Conservation (phyloP, 208 protist species). For the Crithidia sp. region DNA sequence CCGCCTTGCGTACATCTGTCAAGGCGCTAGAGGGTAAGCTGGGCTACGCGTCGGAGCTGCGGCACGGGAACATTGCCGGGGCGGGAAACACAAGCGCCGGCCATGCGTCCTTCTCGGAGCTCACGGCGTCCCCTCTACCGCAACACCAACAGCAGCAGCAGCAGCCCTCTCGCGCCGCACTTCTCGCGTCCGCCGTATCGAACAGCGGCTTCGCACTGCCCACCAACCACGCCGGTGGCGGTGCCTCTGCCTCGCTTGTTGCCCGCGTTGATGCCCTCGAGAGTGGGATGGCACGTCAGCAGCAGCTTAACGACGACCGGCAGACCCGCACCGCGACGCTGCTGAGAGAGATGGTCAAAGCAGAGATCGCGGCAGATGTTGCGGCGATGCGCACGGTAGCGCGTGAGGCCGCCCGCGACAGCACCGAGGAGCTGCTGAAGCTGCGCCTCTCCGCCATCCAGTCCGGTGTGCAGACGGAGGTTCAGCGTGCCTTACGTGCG, state of each 20-base stretch:
- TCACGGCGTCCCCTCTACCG: background rate
- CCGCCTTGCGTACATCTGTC: conserved; percentile 53
- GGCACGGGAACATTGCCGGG: background rate
- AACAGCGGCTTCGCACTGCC: conserved; percentile 23
- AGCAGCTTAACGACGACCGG: conserved; percentile 54
- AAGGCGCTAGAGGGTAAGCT: conserved; percentile 52
- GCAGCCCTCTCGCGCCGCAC: background rate
- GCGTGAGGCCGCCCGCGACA: conserved; percentile 70
- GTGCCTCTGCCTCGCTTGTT: conserved; percentile 9
- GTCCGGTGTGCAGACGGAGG: conserved; percentile 48
- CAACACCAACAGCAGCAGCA: conserved; percentile 7
- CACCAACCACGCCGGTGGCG: background rate
- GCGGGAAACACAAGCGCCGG: background rate
- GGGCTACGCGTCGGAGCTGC: conserved; percentile 14
- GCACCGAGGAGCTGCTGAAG: conserved; percentile 65
- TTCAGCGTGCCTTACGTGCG: conserved; percentile 57
- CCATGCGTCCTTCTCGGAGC: background rate
- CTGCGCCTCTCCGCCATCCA: conserved; percentile 58
- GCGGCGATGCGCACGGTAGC: conserved; percentile 75
- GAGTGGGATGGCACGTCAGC: conserved; percentile 41
- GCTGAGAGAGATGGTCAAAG: conserved; percentile 62
- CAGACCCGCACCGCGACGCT: conserved; percentile 37
- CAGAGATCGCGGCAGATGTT: conserved; percentile 62
- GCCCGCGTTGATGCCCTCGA: conserved; percentile 70
- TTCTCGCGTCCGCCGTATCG: conserved; percentile 5